Evolutionary conservation across 108 stramenopile genomes (phyloP), one percentile per base, ranked within the genome.

Genomic region (Nitzschia sp.): DNA sequence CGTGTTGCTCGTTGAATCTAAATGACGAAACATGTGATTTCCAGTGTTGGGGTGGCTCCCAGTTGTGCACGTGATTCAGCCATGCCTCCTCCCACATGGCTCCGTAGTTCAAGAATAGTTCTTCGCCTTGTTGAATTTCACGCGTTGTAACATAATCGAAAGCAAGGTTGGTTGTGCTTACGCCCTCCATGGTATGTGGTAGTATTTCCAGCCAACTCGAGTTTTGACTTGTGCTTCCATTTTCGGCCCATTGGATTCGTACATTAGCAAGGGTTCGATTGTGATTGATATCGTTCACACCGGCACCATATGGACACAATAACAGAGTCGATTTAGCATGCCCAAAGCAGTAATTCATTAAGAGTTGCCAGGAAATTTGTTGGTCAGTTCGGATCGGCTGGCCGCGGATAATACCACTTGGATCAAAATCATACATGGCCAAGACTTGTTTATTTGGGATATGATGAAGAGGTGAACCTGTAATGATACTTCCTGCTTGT

Each of bases 91-190:
- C 85, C 87, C 87, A 92, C 11, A 77, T 73, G 9, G 70, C 50
- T 0, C 91, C 91, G 60, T 92, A 92, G 65, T 88, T 72, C 17
- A 88, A 44, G 36, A 83, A 78, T 3, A 92, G 52, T 78, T 92
- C 90, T 75, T 92, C 84, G 16, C 78, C 82, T 6, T 55, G 52
- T 26, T 68, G 31, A 47, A 92, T 85, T 41, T 86, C 87, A 17
- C 78, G 41, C 27, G 75, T 68, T 2, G 90, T 87, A 11, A 92
- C 82, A 57, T 80, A 54, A 32, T 91, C 85, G 52, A 87, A 45
- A 8, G 72, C 73, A 16, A 44, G 50, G n/a, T 35, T 47, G 58
- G 36, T 27, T 23, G 34, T 31, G 46, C 35, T 44, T 2, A n/a
- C 25, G 27, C 17, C 34, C 34, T 2, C 19, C 45, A 2, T 46